Evolutionary conservation across 202 grass and related monocot genomes (phyloP).

Genomic region (Panicum hallii): DNA sequence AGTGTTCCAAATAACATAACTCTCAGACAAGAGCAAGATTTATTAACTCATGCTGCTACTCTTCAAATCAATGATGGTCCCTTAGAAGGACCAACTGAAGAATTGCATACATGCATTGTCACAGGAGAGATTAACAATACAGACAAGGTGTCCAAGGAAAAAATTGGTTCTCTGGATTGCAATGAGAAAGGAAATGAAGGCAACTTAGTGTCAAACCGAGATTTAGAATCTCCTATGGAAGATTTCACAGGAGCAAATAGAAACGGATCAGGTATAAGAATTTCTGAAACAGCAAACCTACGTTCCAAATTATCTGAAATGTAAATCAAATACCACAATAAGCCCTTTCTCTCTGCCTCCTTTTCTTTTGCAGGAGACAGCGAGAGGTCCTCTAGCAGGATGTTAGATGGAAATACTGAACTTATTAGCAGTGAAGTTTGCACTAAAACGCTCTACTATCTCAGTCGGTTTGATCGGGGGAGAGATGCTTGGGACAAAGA

Average conservation of each 20-base stretch:
- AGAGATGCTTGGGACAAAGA: neutral
- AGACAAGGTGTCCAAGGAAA: neutral
- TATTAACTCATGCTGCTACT: neutral
- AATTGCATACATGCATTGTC: neutral
- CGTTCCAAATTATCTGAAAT: neutral
- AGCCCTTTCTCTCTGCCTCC: neutral
- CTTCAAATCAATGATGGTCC: neutral
- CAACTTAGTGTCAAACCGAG: neutral
- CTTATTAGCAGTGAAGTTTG: slow-evolving; percentile 8
- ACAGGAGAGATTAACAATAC: neutral
- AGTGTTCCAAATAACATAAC: neutral
- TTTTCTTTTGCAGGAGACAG: slow-evolving; percentile 21
- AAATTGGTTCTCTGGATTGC: neutral
- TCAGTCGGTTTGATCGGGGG: neutral
- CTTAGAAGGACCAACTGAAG: neutral
- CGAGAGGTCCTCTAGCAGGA: neutral
- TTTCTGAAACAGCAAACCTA: neutral
- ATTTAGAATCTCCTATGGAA: slow-evolving; percentile 11
- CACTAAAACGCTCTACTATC: slow-evolving; percentile 38
- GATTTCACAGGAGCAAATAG: neutral
- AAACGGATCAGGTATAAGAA: slow-evolving; percentile 20
- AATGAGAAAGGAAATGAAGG: slow-evolving; percentile 10
- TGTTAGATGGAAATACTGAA: slow-evolving; percentile 8
- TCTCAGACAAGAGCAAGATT: neutral
- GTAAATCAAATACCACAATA: neutral